Base-by-base conservation (phyloP, 2,329 filamentous ascomycete species). In the Decorospora gaudefroyi region DNA sequence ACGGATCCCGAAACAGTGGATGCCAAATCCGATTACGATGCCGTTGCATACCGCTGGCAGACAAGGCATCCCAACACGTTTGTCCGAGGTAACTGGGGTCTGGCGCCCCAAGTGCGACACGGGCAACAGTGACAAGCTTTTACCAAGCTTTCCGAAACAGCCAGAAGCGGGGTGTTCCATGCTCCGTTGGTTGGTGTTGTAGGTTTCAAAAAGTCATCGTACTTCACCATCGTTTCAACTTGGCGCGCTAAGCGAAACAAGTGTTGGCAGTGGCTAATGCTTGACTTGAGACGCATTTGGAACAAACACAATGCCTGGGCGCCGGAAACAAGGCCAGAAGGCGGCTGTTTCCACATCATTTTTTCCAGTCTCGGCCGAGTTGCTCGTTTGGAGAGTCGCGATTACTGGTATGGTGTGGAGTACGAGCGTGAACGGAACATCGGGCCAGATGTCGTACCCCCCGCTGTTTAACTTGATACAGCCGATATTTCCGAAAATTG, bases 211-310 rank as follows among this genome's bases (percentile, higher is more conserved):
- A 53, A 46, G 43, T 54, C 46, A 48, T 49, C 51, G 34, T 37
- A 46, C 55, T 59, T 57, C 65, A 68, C 65, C 59, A 67, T 37
- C 52, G 64, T 67, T 67, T 67, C 54, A 65, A 53, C 63, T 68
- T 66, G 63, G 63, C 63, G 59, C 58, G 59, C 56, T 52, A 61
- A 54, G 59, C 46, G 36, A 45, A 57, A 42, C 38, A 44, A 43
- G 44, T 21, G 30, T 33, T 23, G 32, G 21, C 31, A 36, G 28
- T 36, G 40, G 36, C 32, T 44, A 35, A 46, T 48, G 16, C 37
- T 27, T 26, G 16, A 50, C 44, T 42, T 67, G 62, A 67, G 42
- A 63, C 64, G 53, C 35, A 56, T 37, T 50, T 61, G 60, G 49
- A 61, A 60, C 55, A 46, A 41, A 38, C 26, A 38, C 21, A 16